These are phyloP conservation scores for Nicotiana undulata DNA, from an alignment of 257 asterid genomes.

Conservation along the genomic window DNA sequence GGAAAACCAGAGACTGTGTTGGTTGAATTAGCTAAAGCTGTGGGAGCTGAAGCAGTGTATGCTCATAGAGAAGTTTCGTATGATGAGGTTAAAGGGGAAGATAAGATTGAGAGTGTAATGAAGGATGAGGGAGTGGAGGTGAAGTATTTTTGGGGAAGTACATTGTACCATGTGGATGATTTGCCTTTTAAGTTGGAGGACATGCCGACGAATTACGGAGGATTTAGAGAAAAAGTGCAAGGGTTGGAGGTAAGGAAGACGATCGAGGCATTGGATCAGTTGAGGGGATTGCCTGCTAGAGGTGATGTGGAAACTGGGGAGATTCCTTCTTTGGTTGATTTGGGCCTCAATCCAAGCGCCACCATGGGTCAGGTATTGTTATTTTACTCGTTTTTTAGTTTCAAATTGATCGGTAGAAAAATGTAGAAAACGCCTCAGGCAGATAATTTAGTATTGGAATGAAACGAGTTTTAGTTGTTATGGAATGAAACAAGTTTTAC, in stretches of 20 bases:
- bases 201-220: constrained; percentile 88
- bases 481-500: background rate
- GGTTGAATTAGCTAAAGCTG: constrained; percentile 69
- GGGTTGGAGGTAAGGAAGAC: constrained; percentile 81
- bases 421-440: background rate
- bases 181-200: constrained; percentile 72
- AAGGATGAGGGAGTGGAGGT: constrained; percentile 89
- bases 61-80: constrained; percentile 76
- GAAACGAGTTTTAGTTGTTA: background rate
- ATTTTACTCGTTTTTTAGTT: background rate
- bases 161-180: constrained; percentile 92
- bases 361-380: constrained; percentile 49
- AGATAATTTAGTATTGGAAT: background rate
- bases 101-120: constrained; percentile 69
- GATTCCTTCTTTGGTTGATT: constrained; percentile 75
- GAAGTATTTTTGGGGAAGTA: constrained; percentile 96
- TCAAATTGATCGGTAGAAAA: background rate
- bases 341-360: constrained; percentile 77
- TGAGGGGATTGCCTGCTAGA: constrained; percentile 71
- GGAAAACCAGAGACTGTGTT: constrained; percentile 85
- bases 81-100: constrained; percentile 85
- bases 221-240: constrained; percentile 74
- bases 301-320: constrained; percentile 93
- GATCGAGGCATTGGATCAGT: constrained; percentile 64
- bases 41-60: constrained; percentile 90